Conservation (phyloP, 75 land plant species). For the Picea glauca region DNA sequence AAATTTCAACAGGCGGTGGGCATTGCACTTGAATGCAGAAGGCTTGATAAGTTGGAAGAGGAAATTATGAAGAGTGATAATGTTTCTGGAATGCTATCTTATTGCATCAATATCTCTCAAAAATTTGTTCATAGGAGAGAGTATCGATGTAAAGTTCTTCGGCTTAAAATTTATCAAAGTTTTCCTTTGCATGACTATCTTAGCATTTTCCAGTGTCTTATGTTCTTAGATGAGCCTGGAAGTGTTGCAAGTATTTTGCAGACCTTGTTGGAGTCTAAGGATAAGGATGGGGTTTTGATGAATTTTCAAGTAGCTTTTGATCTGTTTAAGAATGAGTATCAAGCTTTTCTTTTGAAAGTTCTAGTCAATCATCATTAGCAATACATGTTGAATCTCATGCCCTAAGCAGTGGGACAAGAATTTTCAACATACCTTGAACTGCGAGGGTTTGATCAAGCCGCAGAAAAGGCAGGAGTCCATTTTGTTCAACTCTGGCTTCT, state of each 20-base stretch:
- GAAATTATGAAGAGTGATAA: conserved; percentile 84
- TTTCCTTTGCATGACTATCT: conserved; percentile 85
- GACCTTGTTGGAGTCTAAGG: conserved; percentile 62
- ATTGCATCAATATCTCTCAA: conserved; percentile 83
- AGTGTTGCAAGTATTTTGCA: conserved; percentile 76
- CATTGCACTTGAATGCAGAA: too few species aligned
- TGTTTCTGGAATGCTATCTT: conserved; percentile 65
- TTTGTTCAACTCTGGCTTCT: too few species aligned
- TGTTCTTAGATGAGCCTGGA: conserved; percentile 91
- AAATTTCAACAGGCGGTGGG: too few species aligned
- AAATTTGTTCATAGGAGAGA: conserved; percentile 79
- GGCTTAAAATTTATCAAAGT: conserved; percentile 62
- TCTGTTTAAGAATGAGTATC: conserved; percentile 90
- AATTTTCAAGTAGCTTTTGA: conserved; percentile 97
- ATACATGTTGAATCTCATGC: too few species aligned
- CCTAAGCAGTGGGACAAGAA: too few species aligned
- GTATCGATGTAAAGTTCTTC: conserved; percentile 90
- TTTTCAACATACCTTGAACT: too few species aligned
- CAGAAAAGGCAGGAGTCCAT: too few species aligned
- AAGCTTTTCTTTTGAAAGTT: conserved; percentile 86
- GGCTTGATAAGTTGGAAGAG: too few species aligned
- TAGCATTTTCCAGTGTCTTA: conserved; percentile 93
- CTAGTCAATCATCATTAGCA: too few species aligned
- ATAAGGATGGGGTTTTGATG: conserved; percentile 75
- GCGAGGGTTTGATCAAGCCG: too few species aligned